Evolutionary conservation across 805 yeast genomes (phyloP), one percentile per base, ranked within the genome.

Genomic region (Teunomyces panamensis): DNA sequence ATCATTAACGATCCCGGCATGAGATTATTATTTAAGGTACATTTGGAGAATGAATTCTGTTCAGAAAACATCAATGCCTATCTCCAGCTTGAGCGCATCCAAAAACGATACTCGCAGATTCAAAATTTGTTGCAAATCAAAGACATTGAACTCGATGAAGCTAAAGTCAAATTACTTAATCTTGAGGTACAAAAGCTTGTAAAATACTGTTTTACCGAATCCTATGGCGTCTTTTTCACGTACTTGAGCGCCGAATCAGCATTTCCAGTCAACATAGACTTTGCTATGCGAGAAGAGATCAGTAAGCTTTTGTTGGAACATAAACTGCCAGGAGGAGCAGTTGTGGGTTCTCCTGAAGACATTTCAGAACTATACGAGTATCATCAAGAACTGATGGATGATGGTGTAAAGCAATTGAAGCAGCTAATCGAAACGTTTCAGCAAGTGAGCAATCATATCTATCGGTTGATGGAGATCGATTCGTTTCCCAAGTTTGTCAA

Each of bases 41-140:
- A 87, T 59, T 62, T 89, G 44, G 80, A 77, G 43, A 75, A 73
- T 28, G 85, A 82, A 44, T 73, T 76, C 47, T 89, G 96, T 58
- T 78, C 77, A 2, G 97, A 89, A 58, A 89, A 88, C 56, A 62
- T 87, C n/a, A 84, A 84, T 52, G 89, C 85, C 3, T 87, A 80
- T 60, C 64, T 77, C 45, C 87, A 82, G 49, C 74, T 87, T 43
- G 70, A 71, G 42, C 75, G 75, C 43, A 78, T 84, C 50, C 70
- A 73, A 9, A 77, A 74, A 51, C 77, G 74, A 52, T 66, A 79
- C 64, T 58, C 63, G 1, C 56, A 70, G 1, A 55, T 83, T 47
- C 71, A 71, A 41, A 75, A 72, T 28, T 52, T 81, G 24, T 30
- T 59, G 26, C 33, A 28, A 51, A 43, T 56, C 56, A 59, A 33